Base-by-base conservation (phyloP, 441 rosid species). In the Manihot esculenta region DNA sequence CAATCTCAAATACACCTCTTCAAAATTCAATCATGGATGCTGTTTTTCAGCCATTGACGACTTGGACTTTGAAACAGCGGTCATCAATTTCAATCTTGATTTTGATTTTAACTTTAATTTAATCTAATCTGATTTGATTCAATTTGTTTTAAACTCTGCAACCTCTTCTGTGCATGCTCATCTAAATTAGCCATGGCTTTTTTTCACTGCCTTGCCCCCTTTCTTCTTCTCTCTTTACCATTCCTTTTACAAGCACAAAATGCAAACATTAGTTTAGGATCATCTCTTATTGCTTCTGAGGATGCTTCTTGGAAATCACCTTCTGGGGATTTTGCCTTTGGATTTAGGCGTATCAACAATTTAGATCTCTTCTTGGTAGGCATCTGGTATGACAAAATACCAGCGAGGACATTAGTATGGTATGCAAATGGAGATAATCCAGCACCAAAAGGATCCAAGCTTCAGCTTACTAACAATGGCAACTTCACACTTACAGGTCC, bases 261-360 rank as follows among this genome's bases (percentile, higher is more conserved):
- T 62, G 50, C 51, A 10, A 62, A 62, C 18, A 44, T 62, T 24
- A 42, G 30, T 24, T 62, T 51, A 23, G 70, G 70, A 30, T 53
- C 70, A 51, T 51, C 26, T 18, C 45, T 66, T 51, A 14, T 27
- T 5, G 71, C 72, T 15, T 14, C 12, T 3, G 68, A 38, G 26
- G 62, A 58, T 26, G 62, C 76, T 33, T 45, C 78, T 51, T 77
- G 83, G 85, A 45, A 60, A 20, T 84, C 87, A 41, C 76, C 87
- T n/a, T 76, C 79, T 1, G 62, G 78, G 20, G 82, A 84, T 55
- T 84, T 82, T 3, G 76, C 85, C 14, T 82, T 84, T 7, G 85
- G 85, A 62, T 78, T 72, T 26, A 62, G 10, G 3, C 58, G 10
- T 0, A 35, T 49, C n/a, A 47, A 17, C 20, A 55, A 47, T 45